Percentiles rank a stretch among this genome's conserved stretches.
These are phyloP conservation scores for Choanephora cucurbitarum DNA, from an alignment of 371 early-diverging fungal species.

Conservation along the genomic window DNA sequence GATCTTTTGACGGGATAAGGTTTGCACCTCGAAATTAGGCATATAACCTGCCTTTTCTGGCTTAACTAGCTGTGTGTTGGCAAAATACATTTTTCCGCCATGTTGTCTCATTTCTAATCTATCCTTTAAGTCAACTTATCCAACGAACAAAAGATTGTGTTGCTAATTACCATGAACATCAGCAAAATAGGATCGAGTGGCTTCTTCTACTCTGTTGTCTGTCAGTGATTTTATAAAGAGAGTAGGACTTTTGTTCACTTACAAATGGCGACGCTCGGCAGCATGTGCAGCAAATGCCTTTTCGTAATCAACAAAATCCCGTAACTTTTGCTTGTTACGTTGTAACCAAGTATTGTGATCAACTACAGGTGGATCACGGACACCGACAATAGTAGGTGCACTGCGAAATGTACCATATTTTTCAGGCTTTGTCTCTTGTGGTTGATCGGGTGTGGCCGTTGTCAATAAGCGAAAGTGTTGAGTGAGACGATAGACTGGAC, in stretches of 20 bases:
- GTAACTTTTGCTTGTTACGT: constrained; percentile 42
- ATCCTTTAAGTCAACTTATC: not conserved
- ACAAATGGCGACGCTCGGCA: constrained; percentile 59
- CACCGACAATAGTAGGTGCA: constrained; percentile 39
- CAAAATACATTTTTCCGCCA: constrained; percentile 72
- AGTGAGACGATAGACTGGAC: not conserved
- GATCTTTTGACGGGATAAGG: constrained; percentile 52
- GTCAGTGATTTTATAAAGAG: too few species aligned
- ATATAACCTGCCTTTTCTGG: constrained; percentile 66
- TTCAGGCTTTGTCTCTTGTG: constrained; percentile 9
- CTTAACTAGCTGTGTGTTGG: constrained; percentile 50
- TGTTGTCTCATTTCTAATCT: constrained; percentile 58
- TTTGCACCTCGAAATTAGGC: constrained; percentile 69
- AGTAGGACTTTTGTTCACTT: too few species aligned
- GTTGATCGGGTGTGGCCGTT: constrained; percentile 12
- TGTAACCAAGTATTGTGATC: constrained; percentile 40
- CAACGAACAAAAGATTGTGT: not conserved
- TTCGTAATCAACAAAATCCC: constrained; percentile 52
- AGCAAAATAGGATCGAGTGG: constrained; percentile 68
- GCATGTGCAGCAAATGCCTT: constrained; percentile 56
- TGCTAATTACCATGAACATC: constrained; percentile 65
- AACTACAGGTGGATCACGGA: constrained; percentile 42
- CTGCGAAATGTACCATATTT: constrained; percentile 29
- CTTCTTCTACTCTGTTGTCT: constrained; percentile 51
- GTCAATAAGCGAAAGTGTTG: constrained; percentile 7